A percentile compares a stretch with the other conserved stretches of the same genome.
Conservation (phyloP, 2,329 filamentous ascomycete species). For the Xylaria sp. region DNA sequence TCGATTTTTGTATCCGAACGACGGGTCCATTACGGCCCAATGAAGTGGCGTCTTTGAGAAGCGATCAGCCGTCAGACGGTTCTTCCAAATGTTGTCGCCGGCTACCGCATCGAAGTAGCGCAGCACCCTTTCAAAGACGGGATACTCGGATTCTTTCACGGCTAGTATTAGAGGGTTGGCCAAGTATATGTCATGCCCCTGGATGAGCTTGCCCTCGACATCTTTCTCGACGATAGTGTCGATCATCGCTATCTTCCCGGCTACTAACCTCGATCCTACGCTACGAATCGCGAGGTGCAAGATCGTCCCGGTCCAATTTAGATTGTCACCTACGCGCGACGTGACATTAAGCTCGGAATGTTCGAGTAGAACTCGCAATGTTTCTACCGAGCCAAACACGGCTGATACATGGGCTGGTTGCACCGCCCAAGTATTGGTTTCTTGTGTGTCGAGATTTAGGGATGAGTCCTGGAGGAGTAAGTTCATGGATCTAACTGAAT, state of each 20-base stretch:
- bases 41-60: slow-evolving; percentile 22
- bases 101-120: slow-evolving; percentile 22
- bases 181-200: slow-evolving; percentile 17
- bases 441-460: slow-evolving; percentile 18
- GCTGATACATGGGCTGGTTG: slow-evolving; percentile 25
- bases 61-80: slow-evolving; percentile 10
- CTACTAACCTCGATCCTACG: slow-evolving; percentile 10
- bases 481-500: slow-evolving; percentile 17
- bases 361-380: slow-evolving; percentile 17
- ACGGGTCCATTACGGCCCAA: slow-evolving; percentile 25
- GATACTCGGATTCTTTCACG: slow-evolving; percentile 17
- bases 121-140: slow-evolving; percentile 22
- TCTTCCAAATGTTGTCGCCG: slow-evolving; percentile 17
- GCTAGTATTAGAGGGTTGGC: slow-evolving; percentile 21
- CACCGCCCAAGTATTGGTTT: slow-evolving; percentile 23
- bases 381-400: slow-evolving; percentile 23
- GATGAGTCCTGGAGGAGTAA: slow-evolving; percentile 19
- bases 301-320: slow-evolving; percentile 25
- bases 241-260: slow-evolving; percentile 19
- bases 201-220: slow-evolving; percentile 17
- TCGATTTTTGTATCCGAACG: slow-evolving; percentile 25
- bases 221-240: slow-evolving; percentile 26
- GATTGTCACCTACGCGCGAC: slow-evolving; percentile 18
- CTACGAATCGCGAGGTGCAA: slow-evolving; percentile 24
- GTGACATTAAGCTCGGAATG: slow-evolving; percentile 22